These are phyloP conservation scores for Suillus paluster DNA, from an alignment of 768 basidiomycete species.

Conservation along the genomic window DNA sequence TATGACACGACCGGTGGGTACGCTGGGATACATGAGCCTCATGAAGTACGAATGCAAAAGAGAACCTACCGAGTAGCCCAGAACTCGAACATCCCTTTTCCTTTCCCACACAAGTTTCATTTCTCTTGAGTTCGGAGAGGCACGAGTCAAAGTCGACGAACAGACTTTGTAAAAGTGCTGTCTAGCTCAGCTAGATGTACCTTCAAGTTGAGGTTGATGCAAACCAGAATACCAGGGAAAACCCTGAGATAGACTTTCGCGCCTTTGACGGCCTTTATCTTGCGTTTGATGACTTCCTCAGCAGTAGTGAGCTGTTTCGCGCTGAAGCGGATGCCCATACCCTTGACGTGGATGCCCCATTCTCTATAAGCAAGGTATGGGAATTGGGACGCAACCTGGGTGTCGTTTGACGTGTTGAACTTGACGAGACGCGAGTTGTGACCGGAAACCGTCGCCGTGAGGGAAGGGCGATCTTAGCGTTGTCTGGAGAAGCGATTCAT, in stretches of 20 bases:
- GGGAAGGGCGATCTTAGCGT: background rate
- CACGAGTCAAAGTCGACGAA: background rate
- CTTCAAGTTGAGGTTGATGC: too few relatives aligned
- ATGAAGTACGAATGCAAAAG: background rate
- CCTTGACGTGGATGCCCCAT: slow-evolving; percentile 90
- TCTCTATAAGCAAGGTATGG: slow-evolving; percentile 83
- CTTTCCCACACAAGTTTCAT: slow-evolving; percentile 99
- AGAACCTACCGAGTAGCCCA: slow-evolving; percentile 87
- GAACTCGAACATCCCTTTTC: slow-evolving; percentile 96
- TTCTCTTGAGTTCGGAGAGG: slow-evolving; percentile 63
- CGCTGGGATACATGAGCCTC: slow-evolving; percentile 48
- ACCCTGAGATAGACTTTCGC: too few relatives aligned
- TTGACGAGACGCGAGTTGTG: slow-evolving; percentile 79
- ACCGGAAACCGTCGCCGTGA: slow-evolving; percentile 43
- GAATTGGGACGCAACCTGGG: slow-evolving; percentile 87
- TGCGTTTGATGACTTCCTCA: slow-evolving; percentile 87
- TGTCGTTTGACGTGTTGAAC: slow-evolving; percentile 88
- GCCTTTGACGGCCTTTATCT: slow-evolving; percentile 89
- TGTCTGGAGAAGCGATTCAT: too few relatives aligned
- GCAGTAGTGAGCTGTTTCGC: slow-evolving; percentile 86
- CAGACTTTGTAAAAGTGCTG: too few relatives aligned
- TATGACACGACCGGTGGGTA: slow-evolving; percentile 86
- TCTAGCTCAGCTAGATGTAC: too few relatives aligned
- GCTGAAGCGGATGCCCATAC: slow-evolving; percentile 76
- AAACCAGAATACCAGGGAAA: slow-evolving; percentile 97